phyloP scores from a whole-genome alignment of 2,329 filamentous ascomycete genomes.

The Emergomyces orientalis region DNA sequence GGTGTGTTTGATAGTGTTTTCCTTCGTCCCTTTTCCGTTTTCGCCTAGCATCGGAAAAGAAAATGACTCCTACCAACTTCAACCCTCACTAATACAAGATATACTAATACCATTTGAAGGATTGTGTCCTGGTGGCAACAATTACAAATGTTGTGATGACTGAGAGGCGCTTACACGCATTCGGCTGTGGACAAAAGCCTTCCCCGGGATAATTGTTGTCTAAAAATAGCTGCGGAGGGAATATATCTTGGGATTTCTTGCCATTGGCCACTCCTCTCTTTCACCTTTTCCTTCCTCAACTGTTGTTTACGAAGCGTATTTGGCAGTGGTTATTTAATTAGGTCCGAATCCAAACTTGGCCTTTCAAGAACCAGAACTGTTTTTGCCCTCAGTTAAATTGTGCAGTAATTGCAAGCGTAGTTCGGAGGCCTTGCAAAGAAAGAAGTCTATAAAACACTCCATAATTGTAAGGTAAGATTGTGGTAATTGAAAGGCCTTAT shows the following conservation, averaged over 20 bases:
- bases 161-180: not conserved
- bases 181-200: not conserved
- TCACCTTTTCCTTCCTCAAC: not conserved
- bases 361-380: not conserved
- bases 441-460: not conserved
- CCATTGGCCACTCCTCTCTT: not conserved
- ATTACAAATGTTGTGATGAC: not conserved
- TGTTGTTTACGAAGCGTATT: not conserved
- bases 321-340: not conserved
- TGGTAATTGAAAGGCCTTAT: not conserved
- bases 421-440: not conserved
- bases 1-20: not conserved
- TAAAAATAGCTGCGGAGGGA: not conserved
- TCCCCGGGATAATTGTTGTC: not conserved
- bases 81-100: not conserved
- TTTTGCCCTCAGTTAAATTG: not conserved
- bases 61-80: not conserved
- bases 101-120: not conserved
- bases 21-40: not conserved
- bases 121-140: not conserved
- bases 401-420: no score
- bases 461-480: no score
- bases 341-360: not conserved
- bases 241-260: not conserved
- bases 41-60: not conserved